These are phyloP conservation scores for Phlegmacium glaucopus DNA, from an alignment of 768 basidiomycete species.

Conservation along the genomic window DNA sequence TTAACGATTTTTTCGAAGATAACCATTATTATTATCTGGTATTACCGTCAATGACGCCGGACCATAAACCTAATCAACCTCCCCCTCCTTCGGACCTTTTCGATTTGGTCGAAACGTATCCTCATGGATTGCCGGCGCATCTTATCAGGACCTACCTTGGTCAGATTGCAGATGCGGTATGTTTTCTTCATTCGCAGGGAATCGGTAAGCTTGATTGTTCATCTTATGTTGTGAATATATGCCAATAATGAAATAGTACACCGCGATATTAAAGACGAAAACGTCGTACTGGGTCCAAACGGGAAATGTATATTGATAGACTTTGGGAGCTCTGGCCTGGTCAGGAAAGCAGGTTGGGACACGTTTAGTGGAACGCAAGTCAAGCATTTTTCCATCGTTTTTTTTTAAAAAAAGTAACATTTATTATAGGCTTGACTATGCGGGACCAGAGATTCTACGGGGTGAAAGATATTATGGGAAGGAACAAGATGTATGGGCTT, in stretches of 20 bases:
- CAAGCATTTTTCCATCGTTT: slow-evolving; percentile 2
- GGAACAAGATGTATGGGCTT: slow-evolving; percentile 98
- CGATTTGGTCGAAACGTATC: slow-evolving; percentile 89
- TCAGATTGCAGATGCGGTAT: slow-evolving; percentile 89
- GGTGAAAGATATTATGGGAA: slow-evolving; percentile 95
- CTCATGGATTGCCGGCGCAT: slow-evolving; percentile 75
- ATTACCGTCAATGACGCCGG: slow-evolving; percentile 71
- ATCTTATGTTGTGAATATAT: neutral
- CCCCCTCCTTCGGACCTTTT: slow-evolving; percentile 81
- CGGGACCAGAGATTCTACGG: slow-evolving; percentile 92
- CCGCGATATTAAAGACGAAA: slow-evolving; percentile 98
- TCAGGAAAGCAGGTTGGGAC: slow-evolving; percentile 84
- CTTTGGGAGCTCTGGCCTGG: slow-evolving; percentile 89
- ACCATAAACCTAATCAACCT: slow-evolving; percentile 47
- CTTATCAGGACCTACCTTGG: slow-evolving; percentile 83
- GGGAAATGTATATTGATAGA: slow-evolving; percentile 93
- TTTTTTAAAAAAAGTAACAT: slow-evolving; percentile 11
- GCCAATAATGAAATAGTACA: slow-evolving; percentile 55
- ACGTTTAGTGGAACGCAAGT: slow-evolving; percentile 92
- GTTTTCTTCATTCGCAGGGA: slow-evolving; percentile 86
- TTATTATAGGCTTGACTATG: slow-evolving; percentile 75
- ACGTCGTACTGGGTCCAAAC: slow-evolving; percentile 77
- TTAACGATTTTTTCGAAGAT: slow-evolving; percentile 97
- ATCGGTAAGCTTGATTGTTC: slow-evolving; percentile 58
- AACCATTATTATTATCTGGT: slow-evolving; percentile 95